Conservation (phyloP, 176 grass and related monocot species). For the Raddia guianensis region DNA sequence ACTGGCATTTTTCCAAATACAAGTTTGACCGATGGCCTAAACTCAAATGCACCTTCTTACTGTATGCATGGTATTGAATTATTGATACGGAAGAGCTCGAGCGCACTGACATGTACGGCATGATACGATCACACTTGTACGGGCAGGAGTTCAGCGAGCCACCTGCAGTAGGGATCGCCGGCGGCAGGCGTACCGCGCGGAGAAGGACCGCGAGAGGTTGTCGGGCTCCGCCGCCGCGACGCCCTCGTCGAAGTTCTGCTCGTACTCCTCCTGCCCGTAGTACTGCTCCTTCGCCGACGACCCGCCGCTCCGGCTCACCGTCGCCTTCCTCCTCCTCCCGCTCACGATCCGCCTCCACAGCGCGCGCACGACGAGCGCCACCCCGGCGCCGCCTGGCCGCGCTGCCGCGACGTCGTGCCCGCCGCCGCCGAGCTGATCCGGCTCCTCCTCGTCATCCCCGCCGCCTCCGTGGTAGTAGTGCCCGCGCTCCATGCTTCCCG, state of each 20-base stretch:
- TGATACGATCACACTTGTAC: too few species aligned
- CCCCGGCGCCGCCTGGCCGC: background rate
- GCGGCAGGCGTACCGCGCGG: conserved; percentile 38
- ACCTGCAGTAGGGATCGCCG: background rate
- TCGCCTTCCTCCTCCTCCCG: background rate
- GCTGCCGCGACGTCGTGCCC: background rate
- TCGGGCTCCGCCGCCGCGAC: conserved; percentile 48
- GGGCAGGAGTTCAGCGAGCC: background rate
- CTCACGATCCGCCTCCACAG: conserved; percentile 51
- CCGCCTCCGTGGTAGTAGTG: background rate
- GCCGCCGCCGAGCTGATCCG: background rate
- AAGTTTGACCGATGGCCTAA: too few species aligned
- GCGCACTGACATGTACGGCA: too few species aligned
- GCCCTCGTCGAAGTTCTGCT: conserved; percentile 78
- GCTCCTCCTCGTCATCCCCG: background rate
- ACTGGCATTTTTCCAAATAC: too few species aligned
- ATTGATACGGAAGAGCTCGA: too few species aligned
- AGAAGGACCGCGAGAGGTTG: conserved; percentile 61
- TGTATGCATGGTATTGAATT: too few species aligned
- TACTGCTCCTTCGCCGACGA: conserved; percentile 33
- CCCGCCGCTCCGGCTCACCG: background rate
- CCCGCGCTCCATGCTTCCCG: background rate
- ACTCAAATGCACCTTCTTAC: too few species aligned
- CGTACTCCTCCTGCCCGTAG: conserved; percentile 57
- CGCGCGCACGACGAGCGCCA: conserved; percentile 16